These are phyloP conservation scores for Alternaria gaisen DNA, from an alignment of 2,329 filamentous ascomycete genomes.

Conservation along the genomic window DNA sequence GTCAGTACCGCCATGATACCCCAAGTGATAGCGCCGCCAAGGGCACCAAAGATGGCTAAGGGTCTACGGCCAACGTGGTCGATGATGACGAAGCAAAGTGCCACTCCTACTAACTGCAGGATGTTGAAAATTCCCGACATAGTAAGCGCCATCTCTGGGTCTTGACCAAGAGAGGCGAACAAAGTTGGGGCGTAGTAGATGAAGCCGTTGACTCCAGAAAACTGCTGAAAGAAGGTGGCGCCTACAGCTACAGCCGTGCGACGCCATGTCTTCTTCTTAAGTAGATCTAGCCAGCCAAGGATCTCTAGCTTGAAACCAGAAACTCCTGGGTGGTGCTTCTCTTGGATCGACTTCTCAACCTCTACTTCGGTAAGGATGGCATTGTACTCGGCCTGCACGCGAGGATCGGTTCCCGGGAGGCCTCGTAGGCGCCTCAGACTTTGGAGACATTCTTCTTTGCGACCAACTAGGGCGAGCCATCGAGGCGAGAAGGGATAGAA, in stretches of 20 bases:
- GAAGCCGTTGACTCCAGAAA: slow-evolving; percentile 52
- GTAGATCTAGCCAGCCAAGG: slow-evolving; percentile 55
- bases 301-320: slow-evolving; percentile 52
- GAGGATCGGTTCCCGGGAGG: slow-evolving; percentile 30
- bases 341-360: not conserved
- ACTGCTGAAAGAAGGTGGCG: slow-evolving; percentile 52
- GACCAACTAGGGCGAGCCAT: slow-evolving; percentile 9
- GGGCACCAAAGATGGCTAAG: slow-evolving; percentile 20
- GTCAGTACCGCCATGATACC: slow-evolving; percentile 51
- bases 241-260: slow-evolving; percentile 45
- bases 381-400: not conserved
- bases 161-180: slow-evolving; percentile 49
- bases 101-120: slow-evolving; percentile 7
- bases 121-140: slow-evolving; percentile 16
- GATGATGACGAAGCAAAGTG: slow-evolving; percentile 22
- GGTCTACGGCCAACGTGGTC: slow-evolving; percentile 19
- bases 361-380: not conserved
- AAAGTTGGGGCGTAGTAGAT: slow-evolving; percentile 69
- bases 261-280: slow-evolving; percentile 52
- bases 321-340: not conserved
- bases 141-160: slow-evolving; percentile 50
- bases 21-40: slow-evolving; percentile 53
- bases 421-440: slow-evolving; percentile 57
- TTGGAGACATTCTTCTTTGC: slow-evolving; percentile 55
- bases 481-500: slow-evolving; percentile 5